These are phyloP conservation scores for Penicillium turbatum DNA, from an alignment of 495 filamentous ascomycete genomes.

Conservation along the genomic window DNA sequence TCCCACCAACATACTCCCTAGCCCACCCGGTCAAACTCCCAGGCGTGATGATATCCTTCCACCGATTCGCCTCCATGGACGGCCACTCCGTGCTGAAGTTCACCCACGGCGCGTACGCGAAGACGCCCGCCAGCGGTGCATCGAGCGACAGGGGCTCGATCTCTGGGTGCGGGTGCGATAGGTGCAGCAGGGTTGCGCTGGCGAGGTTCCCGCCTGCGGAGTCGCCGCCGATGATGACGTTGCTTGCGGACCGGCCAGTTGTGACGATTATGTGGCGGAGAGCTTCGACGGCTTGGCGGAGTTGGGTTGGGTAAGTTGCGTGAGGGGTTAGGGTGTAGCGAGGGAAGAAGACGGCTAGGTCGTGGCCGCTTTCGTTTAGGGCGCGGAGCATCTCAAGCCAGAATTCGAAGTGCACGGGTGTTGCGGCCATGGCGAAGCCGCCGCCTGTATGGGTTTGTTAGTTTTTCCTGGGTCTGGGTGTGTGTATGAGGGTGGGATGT, in stretches of 20 bases:
- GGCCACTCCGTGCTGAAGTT: constrained; percentile 41
- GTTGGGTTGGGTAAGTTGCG: constrained; percentile 52
- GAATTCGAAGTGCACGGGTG: constrained; percentile 44
- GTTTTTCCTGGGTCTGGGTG: too few relatives aligned
- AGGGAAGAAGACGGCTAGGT: constrained; percentile 49
- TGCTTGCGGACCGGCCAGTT: constrained; percentile 33
- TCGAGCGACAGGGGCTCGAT: constrained; percentile 33
- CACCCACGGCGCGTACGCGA: constrained; percentile 55
- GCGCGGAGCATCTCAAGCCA: constrained; percentile 38
- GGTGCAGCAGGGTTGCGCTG: constrained; percentile 51
- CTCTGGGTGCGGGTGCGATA: constrained; percentile 56
- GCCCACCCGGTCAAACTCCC: constrained; percentile 37
- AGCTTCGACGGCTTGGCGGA: constrained; percentile 49
- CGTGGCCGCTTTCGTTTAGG: constrained; percentile 41
- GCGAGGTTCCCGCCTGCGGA: constrained; percentile 61
- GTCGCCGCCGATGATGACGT: constrained; percentile 56
- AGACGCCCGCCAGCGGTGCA: constrained; percentile 42
- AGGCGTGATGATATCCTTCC: constrained; percentile 46
- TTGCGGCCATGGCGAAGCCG: constrained; percentile 50
- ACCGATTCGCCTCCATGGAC: constrained; percentile 40
- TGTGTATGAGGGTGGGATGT: too few relatives aligned
- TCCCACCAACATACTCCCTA: constrained; percentile 40
- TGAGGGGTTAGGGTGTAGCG: constrained; percentile 55
- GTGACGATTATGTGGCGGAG: constrained; percentile 50
- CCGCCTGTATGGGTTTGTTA: constrained; percentile 40